Base-by-base conservation (phyloP, 2,329 filamentous ascomycete species). In the Aspergillus sojae region DNA sequence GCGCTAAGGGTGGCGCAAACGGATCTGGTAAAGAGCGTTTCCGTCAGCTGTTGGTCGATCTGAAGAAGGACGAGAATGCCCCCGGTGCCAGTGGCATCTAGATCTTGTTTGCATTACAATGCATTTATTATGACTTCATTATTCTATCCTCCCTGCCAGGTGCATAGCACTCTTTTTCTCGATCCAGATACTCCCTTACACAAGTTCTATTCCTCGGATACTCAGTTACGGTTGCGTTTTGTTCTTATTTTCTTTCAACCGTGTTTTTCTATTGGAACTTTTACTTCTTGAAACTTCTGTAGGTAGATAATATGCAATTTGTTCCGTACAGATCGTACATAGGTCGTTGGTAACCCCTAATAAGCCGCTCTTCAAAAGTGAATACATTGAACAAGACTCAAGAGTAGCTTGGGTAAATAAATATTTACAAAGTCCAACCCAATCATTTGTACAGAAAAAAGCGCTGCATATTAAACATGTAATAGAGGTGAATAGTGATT, bases 21-120 rank as follows among this genome's bases (percentile, higher is more conserved):
- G 94, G 94, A 53, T 96, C 92, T 65, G 94, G 94, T 72, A 99
- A 99, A 86, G 93, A 96, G 79, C 92, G 93, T 68, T 98, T 99
- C 86, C 89, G 95, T 70, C 94, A 98, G 81, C 75, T 98, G 75
- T 82, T 99, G 73, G 80, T 94, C 71, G 94, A 89, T 78, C 81
- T 99, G 80, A 90, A 90, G 81, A 97, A 97, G 83, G 95, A 99
- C 71, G 91, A 97, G 82, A 96, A 96, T 68, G 87, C 88, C n/a
- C 88, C 87, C 6, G 87, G 86, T 52, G 84, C 85, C 30, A 84
- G 71, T 75, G 73, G 86, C 77, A 66, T 82, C 70, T 79, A 77
- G 67, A 57, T 16, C 32, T 55, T 55, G 32, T 39, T 39, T 58
- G 57, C 45, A 57, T 62, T 60, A 57, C 57, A 64, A 62, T 60